Base-by-base conservation (phyloP, 805 yeast species). In the Candida ponderosae region DNA sequence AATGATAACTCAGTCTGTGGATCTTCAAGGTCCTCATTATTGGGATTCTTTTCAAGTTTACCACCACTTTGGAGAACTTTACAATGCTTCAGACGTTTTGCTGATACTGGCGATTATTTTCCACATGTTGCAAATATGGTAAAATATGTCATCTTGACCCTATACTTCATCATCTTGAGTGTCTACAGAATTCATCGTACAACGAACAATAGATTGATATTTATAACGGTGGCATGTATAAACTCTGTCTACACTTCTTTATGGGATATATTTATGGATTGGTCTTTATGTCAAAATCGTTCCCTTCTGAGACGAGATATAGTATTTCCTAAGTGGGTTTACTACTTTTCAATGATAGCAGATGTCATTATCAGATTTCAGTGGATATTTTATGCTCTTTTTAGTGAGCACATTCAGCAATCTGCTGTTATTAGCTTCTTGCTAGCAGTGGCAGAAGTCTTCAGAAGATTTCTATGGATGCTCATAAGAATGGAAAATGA, bases 181-280 rank as follows among this genome's bases (percentile, higher is more conserved):
- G 61, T 81, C 17, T 89, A 86, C 56, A 74, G 97, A 44, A 82
- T 87, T 36, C 68, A 79, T 30, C 53, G 57, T 14, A 31, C 48
- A 3, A 18, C 31, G 20, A 23, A 45, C 3, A 48, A 59, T 18
- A 66, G 80, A 39, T 75, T 74, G 0, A 65, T 74, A 1, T 83
- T 88, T 51, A 83, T 90, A 15, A 58, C 77, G 0, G 73, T 88
- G 62, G 96, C 95, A 0, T 54, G 74, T 0, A 46, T 86, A 30
- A 89, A 93, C 57, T 76, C 96, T 0, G 34, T 79, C 1, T 74
- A 73, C 51, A 71, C 89, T 26, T 59, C 82, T 0, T 45, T 78
- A 4, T 93, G 98, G 98, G 98, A 93, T 60, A 64, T 93, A 6
- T 63, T 89, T 30, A 87, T 93, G 95, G 98, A 93, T 64, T 93